Conservation (phyloP, 176 grass and related monocot genomes). For the Phragmites australis region DNA sequence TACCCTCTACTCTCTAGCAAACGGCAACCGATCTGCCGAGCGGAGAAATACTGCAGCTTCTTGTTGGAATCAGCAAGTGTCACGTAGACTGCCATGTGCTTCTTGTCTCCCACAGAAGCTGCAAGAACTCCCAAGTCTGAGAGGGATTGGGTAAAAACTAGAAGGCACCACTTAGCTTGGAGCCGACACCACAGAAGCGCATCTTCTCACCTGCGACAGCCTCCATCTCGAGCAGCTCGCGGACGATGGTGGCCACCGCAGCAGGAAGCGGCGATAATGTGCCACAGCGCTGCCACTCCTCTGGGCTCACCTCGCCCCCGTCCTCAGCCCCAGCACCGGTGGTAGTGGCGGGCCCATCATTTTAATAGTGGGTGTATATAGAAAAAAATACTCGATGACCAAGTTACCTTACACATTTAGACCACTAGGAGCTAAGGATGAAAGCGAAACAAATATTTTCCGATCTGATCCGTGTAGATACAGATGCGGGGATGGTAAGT, state of each 20-base stretch:
- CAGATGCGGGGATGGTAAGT: no score
- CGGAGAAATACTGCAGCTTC: constrained; percentile 86
- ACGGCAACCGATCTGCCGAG: constrained; percentile 88
- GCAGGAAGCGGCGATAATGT: constrained; percentile 64
- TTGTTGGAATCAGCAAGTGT: constrained; percentile 64
- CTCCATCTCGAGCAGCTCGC: constrained; percentile 63
- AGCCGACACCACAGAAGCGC: constrained; percentile 72
- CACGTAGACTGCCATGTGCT: constrained; percentile 71
- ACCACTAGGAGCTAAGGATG: no score
- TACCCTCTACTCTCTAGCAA: constrained; percentile 78
- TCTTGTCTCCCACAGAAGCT: constrained; percentile 68
- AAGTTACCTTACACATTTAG: no score
- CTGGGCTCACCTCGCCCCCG: constrained; percentile 43
- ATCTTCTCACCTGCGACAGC: constrained; percentile 48
- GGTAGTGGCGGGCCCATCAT: no score
- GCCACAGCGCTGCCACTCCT: constrained; percentile 83
- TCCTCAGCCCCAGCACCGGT: neutral
- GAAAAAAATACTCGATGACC: no score
- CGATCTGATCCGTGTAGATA: no score
- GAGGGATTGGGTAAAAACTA: neutral
- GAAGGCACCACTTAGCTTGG: constrained; percentile 53
- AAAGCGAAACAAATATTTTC: no score
- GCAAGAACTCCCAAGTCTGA: neutral
- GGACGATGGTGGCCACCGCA: constrained; percentile 47
- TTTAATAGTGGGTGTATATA: no score